Percentiles rank a stretch among this genome's conserved stretches.
Conservation (phyloP, 257 asterid genomes). For the Nicotiana benthamiana region DNA sequence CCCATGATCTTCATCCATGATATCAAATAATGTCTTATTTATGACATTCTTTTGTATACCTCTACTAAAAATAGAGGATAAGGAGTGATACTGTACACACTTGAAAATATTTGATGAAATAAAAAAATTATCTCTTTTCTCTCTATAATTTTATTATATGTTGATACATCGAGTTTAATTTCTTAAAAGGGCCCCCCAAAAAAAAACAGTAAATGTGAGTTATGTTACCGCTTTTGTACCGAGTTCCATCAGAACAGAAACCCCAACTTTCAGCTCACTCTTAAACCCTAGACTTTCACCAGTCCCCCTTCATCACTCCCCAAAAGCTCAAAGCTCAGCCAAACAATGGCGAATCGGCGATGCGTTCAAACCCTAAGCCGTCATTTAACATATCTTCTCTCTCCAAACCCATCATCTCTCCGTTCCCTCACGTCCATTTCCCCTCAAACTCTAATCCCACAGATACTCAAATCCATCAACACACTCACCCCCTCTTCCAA, state of each 20-base stretch:
- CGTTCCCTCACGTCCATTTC: conserved; percentile 26
- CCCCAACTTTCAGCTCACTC: not conserved
- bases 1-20: too few relatives aligned
- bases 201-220: too few relatives aligned
- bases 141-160: too few relatives aligned
- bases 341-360: conserved; percentile 68
- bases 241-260: not conserved
- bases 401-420: conserved; percentile 8
- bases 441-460: conserved; percentile 21
- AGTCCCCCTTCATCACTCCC: not conserved
- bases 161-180: too few relatives aligned
- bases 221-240: too few relatives aligned
- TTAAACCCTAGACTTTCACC: not conserved
- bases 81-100: too few relatives aligned
- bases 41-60: too few relatives aligned
- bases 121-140: too few relatives aligned
- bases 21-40: too few relatives aligned
- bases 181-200: too few relatives aligned
- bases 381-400: conserved; percentile 3
- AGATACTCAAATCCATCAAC: conserved; percentile 4
- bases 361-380: conserved; percentile 37
- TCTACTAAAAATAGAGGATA: too few relatives aligned
- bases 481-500: conserved; percentile 15
- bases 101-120: too few relatives aligned
- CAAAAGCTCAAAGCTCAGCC: not conserved